Conservation (phyloP, 163 green algal species). For the Scenedesmus sp. region DNA sequence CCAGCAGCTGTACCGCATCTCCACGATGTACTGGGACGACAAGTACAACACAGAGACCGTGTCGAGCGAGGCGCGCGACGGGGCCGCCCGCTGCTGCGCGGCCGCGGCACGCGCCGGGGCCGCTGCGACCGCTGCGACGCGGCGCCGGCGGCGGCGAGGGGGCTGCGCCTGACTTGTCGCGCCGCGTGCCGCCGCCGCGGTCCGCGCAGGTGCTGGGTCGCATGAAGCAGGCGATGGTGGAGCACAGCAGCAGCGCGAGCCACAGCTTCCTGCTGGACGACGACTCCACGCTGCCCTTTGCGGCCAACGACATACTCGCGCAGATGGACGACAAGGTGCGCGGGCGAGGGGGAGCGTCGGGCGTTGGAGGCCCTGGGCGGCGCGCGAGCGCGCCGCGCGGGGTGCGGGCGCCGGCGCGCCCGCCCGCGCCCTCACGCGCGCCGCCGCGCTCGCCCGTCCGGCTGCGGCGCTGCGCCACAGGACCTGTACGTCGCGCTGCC, state of each 20-base stretch:
- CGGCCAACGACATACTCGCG: constrained; percentile 81
- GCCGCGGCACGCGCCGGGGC: not conserved
- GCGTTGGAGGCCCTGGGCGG: too few relatives aligned
- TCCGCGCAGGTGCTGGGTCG: constrained; percentile 61
- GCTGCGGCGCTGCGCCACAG: constrained; percentile 25
- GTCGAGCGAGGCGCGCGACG: constrained; percentile 46
- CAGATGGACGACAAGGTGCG: constrained; percentile 84
- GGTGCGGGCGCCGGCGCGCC: too few relatives aligned
- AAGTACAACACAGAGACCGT: constrained; percentile 98
- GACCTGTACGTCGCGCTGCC: constrained; percentile 43
- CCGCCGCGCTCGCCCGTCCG: not conserved
- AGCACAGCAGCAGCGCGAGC: constrained; percentile 68
- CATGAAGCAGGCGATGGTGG: constrained; percentile 91
- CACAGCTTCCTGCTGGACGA: constrained; percentile 99
- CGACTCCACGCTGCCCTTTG: constrained; percentile 94
- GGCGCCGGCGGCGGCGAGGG: too few relatives aligned
- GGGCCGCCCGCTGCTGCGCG: not conserved
- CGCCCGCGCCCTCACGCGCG: not conserved
- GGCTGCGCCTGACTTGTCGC: too few relatives aligned
- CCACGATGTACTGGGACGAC: constrained; percentile 99
- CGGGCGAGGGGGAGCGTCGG: too few relatives aligned
- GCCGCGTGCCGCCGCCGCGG: too few relatives aligned
- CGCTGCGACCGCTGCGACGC: not conserved
- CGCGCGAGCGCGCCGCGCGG: too few relatives aligned
- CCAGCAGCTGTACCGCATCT: constrained; percentile 99